These are phyloP conservation scores for Saksenaea vasiformis DNA, from an alignment of 371 early-diverging fungal genomes.

Conservation along the genomic window DNA sequence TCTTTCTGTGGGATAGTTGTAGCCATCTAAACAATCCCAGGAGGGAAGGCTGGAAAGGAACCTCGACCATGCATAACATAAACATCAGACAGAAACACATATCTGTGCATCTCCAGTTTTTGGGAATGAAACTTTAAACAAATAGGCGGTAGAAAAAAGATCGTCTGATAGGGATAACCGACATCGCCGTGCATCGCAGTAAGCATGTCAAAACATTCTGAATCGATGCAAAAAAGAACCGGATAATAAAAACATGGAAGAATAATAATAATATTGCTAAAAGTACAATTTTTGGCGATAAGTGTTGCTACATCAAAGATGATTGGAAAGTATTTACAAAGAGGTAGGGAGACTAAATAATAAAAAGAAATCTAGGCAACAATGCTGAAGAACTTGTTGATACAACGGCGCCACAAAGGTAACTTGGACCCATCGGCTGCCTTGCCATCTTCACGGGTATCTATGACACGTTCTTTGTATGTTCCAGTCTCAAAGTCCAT, in stretches of 20 bases:
- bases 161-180: no score
- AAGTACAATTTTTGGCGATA: no score
- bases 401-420: slow-evolving; percentile 3
- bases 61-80: background rate
- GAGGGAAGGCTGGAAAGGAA: background rate
- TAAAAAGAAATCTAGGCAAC: slow-evolving; percentile 16
- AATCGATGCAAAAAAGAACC: no score
- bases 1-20: no score
- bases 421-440: background rate
- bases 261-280: no score
- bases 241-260: no score
- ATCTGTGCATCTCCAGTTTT: no score
- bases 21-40: background rate
- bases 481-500: slow-evolving; percentile 44
- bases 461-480: slow-evolving; percentile 12
- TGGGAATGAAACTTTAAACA: no score
- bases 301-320: background rate
- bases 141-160: no score
- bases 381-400: slow-evolving; percentile 19
- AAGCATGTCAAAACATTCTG: no score
- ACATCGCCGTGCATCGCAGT: no score
- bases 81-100: no score
- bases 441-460: slow-evolving; percentile 11
- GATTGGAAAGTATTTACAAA: background rate
- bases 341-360: background rate